Evolutionary conservation across 1,139 yeast species (phyloP), one percentile per base, ranked within the genome.

Genomic region (Lodderomyces oxycetoniae): DNA sequence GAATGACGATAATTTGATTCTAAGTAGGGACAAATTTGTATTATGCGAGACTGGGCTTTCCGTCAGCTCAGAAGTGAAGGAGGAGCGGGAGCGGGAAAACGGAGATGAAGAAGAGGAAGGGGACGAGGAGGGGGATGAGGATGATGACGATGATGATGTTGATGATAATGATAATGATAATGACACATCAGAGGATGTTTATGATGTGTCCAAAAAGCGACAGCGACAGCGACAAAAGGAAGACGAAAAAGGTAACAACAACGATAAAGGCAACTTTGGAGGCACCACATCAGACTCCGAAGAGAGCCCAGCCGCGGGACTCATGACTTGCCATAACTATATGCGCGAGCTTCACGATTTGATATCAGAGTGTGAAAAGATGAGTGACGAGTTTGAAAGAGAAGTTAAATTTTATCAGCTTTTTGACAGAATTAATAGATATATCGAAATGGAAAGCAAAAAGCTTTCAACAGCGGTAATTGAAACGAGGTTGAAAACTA

Each of bases 351-450:
- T 68, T 16, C 60, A 60, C 41, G 67, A 63, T 19, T 50, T 56
- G 3, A 61, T 67, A 3, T 43, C 57, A 13, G 60, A 58, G 30
- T 58, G 68, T 26, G 73, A 67, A 39, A 44, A 61, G 2, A 58
- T 62, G 11, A 49, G 45, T 23, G 58, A 60, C 44, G 60, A 51
- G 32, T 36, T 68, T 55, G 66, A 59, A 45, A 40, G 63, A 35
- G 55, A 70, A 49, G 50, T 80, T 61, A 75, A 69, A 52, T 52
- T 63, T 26, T 56, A 51, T 37, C 61, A 59, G 28, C 47, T 64
- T 21, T 57, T 56, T 40, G 66, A 63, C 27, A 53, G 50, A 39
- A 52, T 67, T 41, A 56, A 59, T 42, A 52, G 49, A 27, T 54
- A 46, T 30, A 56, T 67, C 21, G 63, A 57, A 15, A 45, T 50